Evolutionary conservation across 202 grass and related monocot genomes (phyloP).

Genomic region (Sporobolus alterniflorus): DNA sequence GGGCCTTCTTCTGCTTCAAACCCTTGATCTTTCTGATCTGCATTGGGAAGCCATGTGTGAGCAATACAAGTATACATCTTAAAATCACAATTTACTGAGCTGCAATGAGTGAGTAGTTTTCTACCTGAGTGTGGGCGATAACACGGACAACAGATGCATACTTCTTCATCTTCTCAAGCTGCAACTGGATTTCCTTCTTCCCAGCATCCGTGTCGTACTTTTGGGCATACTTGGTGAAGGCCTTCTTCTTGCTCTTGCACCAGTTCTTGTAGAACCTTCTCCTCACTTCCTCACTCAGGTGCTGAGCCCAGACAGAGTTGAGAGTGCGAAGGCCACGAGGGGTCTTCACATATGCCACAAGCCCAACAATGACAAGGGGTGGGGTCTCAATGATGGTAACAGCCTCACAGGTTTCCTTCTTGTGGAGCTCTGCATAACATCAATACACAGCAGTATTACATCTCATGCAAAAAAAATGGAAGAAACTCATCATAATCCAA

Average conservation of each 20-base stretch:
- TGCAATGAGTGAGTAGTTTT: background rate
- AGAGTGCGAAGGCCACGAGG: background rate
- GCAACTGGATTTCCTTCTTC: background rate
- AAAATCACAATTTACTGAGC: background rate
- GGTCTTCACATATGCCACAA: background rate
- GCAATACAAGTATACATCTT: background rate
- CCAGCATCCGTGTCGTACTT: background rate
- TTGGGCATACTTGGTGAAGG: background rate
- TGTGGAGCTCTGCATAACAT: background rate
- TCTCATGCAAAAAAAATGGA: background rate
- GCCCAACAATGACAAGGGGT: background rate
- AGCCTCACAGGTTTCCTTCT: conserved; percentile 1
- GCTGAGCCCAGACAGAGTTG: background rate
- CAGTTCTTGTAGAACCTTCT: conserved; percentile 5
- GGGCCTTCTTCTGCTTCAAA: background rate
- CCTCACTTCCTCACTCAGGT: background rate
- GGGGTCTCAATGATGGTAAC: background rate
- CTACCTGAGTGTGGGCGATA: background rate
- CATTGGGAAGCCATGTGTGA: background rate
- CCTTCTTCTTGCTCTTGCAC: conserved; percentile 7
- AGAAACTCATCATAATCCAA: background rate
- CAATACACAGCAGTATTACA: background rate
- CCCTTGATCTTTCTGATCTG: background rate
- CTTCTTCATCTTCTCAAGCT: background rate
- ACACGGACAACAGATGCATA: background rate